Conservation (phyloP, 1,284 basidiomycete species). For the Ustilago hordei region DNA sequence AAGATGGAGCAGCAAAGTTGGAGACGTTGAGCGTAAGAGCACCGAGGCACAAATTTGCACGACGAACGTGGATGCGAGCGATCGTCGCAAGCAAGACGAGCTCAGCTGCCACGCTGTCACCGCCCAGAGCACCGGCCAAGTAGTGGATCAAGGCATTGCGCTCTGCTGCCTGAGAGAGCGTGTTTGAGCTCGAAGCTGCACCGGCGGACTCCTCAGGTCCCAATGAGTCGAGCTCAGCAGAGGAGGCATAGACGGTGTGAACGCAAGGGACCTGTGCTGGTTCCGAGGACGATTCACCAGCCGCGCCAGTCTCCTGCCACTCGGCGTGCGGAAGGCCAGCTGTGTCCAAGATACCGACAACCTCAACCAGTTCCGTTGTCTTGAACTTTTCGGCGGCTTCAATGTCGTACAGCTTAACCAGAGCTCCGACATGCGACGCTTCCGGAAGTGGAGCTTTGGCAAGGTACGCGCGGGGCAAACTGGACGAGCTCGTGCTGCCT, state of each 20-base stretch:
- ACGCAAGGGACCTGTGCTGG: constrained; percentile 51
- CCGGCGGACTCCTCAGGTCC: not conserved
- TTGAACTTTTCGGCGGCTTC: constrained; percentile 59
- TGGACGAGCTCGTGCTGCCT: constrained; percentile 6
- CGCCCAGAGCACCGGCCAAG: constrained; percentile 44
- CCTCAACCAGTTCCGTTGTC: constrained; percentile 64
- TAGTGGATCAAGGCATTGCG: constrained; percentile 46
- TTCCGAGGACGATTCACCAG: constrained; percentile 14
- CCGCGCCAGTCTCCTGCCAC: constrained; percentile 47
- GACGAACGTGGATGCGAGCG: constrained; percentile 79
- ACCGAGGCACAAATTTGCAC: constrained; percentile 78
- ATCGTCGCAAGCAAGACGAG: constrained; percentile 79
- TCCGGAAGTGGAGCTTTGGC: constrained; percentile 44
- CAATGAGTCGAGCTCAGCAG: constrained; percentile 31
- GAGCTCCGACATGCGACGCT: constrained; percentile 29
- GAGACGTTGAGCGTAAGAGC: constrained; percentile 75
- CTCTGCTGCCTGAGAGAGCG: constrained; percentile 16
- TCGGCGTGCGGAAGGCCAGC: constrained; percentile 46
- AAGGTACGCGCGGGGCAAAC: constrained; percentile 25
- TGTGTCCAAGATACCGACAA: constrained; percentile 60
- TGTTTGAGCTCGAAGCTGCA: constrained; percentile 9
- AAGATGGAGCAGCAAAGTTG: constrained; percentile 70
- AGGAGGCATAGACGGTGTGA: constrained; percentile 51
- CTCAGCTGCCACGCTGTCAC: constrained; percentile 75
- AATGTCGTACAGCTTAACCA: constrained; percentile 60